Evolutionary conservation across 2,329 filamentous ascomycete species (phyloP).

Genomic region (Paracoccidioides lutzii): DNA sequence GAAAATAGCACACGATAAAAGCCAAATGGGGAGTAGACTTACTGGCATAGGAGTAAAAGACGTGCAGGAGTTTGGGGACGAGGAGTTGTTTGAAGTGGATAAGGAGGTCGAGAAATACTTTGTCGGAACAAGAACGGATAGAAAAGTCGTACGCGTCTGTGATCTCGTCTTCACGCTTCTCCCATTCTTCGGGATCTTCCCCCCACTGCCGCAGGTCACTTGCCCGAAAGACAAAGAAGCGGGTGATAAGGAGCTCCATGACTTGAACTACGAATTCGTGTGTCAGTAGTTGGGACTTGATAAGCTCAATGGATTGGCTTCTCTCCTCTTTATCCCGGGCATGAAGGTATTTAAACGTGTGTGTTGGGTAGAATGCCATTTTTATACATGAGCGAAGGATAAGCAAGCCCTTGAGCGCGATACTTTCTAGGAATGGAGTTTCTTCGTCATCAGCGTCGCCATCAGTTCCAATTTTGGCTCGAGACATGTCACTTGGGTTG

Average conservation of each 20-base stretch:
- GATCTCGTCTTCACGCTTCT: conserved; percentile 72
- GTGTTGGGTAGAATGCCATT: conserved; percentile 67
- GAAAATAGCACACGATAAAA: conserved; percentile 12
- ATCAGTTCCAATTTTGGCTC: conserved; percentile 30
- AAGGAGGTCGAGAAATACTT: conserved; percentile 81
- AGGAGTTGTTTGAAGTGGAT: conserved; percentile 78
- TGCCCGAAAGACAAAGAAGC: conserved; percentile 76
- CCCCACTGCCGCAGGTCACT: conserved; percentile 85
- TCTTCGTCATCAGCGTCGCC: conserved; percentile 37
- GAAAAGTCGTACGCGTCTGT: conserved; percentile 85
- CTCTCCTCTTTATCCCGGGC: conserved; percentile 65
- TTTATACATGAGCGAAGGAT: conserved; percentile 70
- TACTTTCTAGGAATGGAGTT: conserved; percentile 55
- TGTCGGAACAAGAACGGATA: conserved; percentile 83
- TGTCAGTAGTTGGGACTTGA: conserved; percentile 64
- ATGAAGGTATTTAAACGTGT: conserved; percentile 73
- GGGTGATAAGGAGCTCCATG: conserved; percentile 71
- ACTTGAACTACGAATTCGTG: conserved; percentile 66
- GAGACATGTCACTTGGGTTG: conserved; percentile 13
- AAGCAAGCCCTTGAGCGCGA: conserved; percentile 71
- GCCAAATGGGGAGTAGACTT: conserved; percentile 28
- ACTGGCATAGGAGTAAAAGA: conserved; percentile 67
- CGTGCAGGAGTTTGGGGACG: conserved; percentile 62
- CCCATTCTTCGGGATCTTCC: conserved; percentile 91
- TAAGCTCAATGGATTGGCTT: conserved; percentile 50